Evolutionary conservation across 225 moss, liverwort and hornwort species (phyloP).

Genomic region (Pleurozium schreberi): DNA sequence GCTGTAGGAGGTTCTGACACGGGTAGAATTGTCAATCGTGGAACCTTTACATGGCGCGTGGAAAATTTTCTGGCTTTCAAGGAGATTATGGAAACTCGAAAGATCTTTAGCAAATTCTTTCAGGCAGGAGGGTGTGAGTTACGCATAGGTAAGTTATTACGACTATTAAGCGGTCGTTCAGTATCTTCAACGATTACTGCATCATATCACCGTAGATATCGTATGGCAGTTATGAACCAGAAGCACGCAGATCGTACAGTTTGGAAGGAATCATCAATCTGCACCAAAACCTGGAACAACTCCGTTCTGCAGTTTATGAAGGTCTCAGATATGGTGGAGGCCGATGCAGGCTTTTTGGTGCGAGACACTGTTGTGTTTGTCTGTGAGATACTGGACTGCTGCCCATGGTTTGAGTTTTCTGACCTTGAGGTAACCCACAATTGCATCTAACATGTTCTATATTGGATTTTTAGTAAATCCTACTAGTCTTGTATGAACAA

Average conservation of each 20-base stretch:
- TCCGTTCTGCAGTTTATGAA: slow-evolving; percentile 99
- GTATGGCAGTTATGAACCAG: slow-evolving; percentile 99
- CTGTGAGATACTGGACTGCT: slow-evolving; percentile 99
- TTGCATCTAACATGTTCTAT: not conserved
- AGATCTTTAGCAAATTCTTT: slow-evolving; percentile 99
- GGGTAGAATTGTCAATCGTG: slow-evolving; percentile 85
- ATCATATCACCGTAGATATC: slow-evolving; percentile 38
- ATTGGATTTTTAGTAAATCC: not conserved
- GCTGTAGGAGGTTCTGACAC: slow-evolving; percentile 76
- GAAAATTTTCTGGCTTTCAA: slow-evolving; percentile 98
- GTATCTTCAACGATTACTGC: slow-evolving; percentile 1
- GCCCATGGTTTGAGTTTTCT: slow-evolving; percentile 99
- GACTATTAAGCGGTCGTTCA: not conserved
- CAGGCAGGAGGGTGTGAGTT: slow-evolving; percentile 99
- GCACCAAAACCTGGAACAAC: slow-evolving; percentile 99
- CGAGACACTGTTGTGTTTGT: slow-evolving; percentile 97
- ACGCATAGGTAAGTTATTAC: slow-evolving; percentile 80
- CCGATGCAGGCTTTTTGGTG: slow-evolving; percentile 90
- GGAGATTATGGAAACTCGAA: slow-evolving; percentile 99
- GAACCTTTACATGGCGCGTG: slow-evolving; percentile 98
- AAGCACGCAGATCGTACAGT: slow-evolving; percentile 98
- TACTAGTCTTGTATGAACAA: not conserved
- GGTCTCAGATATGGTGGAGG: slow-evolving; percentile 98
- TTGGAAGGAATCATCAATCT: slow-evolving; percentile 99
- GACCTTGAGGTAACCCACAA: slow-evolving; percentile 76